phyloP scores from a whole-genome alignment of 768 basidiomycete species.

The Filobasidium floriforme region DNA sequence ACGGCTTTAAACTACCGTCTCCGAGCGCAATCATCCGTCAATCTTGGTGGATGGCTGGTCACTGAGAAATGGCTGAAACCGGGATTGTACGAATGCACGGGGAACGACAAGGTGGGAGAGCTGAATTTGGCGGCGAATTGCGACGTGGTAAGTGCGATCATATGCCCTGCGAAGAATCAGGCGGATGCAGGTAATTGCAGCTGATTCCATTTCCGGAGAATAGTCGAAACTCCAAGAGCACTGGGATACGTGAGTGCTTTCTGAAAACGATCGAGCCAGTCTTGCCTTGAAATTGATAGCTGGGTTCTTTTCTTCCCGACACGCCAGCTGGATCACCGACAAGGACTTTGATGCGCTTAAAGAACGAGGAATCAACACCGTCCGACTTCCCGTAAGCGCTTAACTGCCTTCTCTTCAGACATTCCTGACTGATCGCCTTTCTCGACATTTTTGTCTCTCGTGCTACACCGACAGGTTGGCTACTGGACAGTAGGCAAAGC shows the following conservation, averaged over 20 bases:
- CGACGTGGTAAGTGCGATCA: not conserved
- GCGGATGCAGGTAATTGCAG: not conserved
- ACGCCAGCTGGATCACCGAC: conserved; percentile 39
- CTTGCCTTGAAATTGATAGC: not conserved
- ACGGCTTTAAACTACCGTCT: conserved; percentile 49
- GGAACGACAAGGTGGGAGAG: conserved; percentile 33
- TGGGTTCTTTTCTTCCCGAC: not conserved
- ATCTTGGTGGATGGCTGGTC: conserved; percentile 65
- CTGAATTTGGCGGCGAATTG: conserved; percentile 63
- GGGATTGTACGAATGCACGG: conserved; percentile 50
- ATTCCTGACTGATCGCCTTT: not conserved
- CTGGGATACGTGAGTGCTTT: conserved; percentile 27
- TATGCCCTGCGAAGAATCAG: no score
- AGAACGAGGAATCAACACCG: conserved; percentile 35
- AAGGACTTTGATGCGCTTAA: conserved; percentile 36
- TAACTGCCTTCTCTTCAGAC: not conserved
- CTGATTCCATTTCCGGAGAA: conserved; percentile 25
- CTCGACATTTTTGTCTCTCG: no score
- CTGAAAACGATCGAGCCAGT: no score
- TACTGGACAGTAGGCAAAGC: conserved; percentile 30
- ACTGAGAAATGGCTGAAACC: conserved; percentile 70
- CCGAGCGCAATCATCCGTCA: conserved; percentile 59
- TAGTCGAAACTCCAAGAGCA: conserved; percentile 32
- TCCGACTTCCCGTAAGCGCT: conserved; percentile 38
- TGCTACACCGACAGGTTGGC: conserved; percentile 26